Evolutionary conservation across 495 filamentous ascomycete genomes (phyloP), one percentile per base, ranked within the genome.

Genomic region (Xylaria acuta): DNA sequence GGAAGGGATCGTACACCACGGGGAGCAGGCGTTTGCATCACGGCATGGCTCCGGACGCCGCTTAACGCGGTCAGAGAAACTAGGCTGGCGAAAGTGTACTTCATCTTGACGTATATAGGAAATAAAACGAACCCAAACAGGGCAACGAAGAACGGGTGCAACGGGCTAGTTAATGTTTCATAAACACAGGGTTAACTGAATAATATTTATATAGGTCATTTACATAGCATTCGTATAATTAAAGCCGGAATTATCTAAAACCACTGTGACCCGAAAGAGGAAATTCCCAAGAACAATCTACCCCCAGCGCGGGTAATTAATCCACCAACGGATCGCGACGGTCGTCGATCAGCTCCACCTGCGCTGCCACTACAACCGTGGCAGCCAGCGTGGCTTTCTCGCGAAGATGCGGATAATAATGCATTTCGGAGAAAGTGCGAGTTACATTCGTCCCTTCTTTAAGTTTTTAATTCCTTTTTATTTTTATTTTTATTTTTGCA

Each of bases 321-420:
- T 69, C 67, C 67, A 69, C 67, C 67, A 69, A 69, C 67, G 11
- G 36, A 34, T 69, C 54, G 40, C 54, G 27, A 25, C 32, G 20
- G 27, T 47, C 7, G 8, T 60, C n/a, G 1, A n/a, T 18, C 9
- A 32, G 53, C 67, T 47, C 67, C 67, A 69, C 54, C 41, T 38
- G 1, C 38, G 38, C n/a, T 25, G 11, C 41, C 27, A 64, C 38
- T 8, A 63, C 60, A 40, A 27, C 60, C 14, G 27, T 56, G 25
- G 9, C 14, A 56, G 53, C 27, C 14, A 30, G 14, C 27, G 14
- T 32, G 1, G 11, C 3, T 0, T 56, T 32, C 5, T 56, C 27
- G 14, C 5, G 5, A 25, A 14, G 22, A 53, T n/a, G 6, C 9
- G 22, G 9, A 53, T 53, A 12, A 53, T 53, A n/a, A n/a, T n/a